Percentiles rank a stretch among this genome's conserved stretches.
Conservation (phyloP, 495 filamentous ascomycete species). For the Oidiodendron maius region DNA sequence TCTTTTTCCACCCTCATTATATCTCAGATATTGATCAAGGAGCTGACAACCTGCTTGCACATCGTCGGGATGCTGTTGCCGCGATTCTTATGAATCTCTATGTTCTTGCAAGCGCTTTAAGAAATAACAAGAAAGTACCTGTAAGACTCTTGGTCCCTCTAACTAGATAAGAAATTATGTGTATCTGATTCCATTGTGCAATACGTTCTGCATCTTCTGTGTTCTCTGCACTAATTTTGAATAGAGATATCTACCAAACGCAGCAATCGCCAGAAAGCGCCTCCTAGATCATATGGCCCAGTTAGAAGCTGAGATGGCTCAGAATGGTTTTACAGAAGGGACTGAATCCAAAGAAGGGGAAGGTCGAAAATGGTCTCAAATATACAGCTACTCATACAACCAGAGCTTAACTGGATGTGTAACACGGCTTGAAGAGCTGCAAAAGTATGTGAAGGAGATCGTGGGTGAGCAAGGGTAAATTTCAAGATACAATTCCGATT, state of each 20-base stretch:
- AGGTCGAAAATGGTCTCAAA: slow-evolving; percentile 36
- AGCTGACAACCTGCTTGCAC: slow-evolving; percentile 35
- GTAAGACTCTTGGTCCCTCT: not conserved
- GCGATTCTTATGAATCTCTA: slow-evolving; percentile 53
- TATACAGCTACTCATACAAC: slow-evolving; percentile 44
- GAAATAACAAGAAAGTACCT: slow-evolving; percentile 43
- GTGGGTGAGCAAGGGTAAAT: slow-evolving; percentile 43
- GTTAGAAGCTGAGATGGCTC: slow-evolving; percentile 35
- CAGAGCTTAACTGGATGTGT: slow-evolving; percentile 51
- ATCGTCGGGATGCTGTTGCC: slow-evolving; percentile 49
- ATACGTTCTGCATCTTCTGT: slow-evolving; percentile 6
- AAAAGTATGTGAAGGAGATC: slow-evolving; percentile 48
- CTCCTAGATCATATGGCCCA: slow-evolving; percentile 44
- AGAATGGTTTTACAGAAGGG: slow-evolving; percentile 25
- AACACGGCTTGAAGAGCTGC: slow-evolving; percentile 42
- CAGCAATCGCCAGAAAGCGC: slow-evolving; percentile 42
- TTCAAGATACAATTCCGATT: not conserved
- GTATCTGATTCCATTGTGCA: not conserved
- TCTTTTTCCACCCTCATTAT: slow-evolving; percentile 48
- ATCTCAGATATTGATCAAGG: slow-evolving; percentile 37
- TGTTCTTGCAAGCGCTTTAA: slow-evolving; percentile 46
- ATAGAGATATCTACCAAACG: slow-evolving; percentile 44
- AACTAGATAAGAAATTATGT: not conserved
- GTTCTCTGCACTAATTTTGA: not conserved
- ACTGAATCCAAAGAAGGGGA: slow-evolving; percentile 6